Evolutionary conservation across 2,329 filamentous ascomycete species (phyloP), one percentile per base, ranked within the genome.

Genomic region (Aspergillus sp.): DNA sequence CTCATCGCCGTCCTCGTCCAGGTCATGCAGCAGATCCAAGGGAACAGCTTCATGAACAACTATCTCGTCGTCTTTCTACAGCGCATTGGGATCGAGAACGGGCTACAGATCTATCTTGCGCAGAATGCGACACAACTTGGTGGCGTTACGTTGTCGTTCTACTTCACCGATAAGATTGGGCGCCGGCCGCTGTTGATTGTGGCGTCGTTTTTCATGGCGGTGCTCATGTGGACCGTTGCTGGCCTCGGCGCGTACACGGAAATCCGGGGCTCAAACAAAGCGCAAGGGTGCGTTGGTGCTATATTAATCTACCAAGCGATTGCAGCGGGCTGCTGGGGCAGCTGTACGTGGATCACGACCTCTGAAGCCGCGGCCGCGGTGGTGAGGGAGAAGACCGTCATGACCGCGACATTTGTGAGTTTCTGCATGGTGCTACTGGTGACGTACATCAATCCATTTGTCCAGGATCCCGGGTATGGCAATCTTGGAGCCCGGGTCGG

Each of bases 381-480:
- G 7, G 49, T 57, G 11, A 43, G 55, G 17, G 55, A 57, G 5
- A 41, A 57, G 34, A 57, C 55, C 18, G 48, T 51, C 12, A 47
- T 47, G 20, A 43, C 53, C 3, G 55, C 55, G 7, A 47, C 48
- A 24, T 39, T 43, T 32, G 34, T 38, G 8, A 22, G 55, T 18
- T 48, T 57, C 34, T 34, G 48, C 1, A 45, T 50, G 22, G 47
- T 44, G 15, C 32, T 57, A 18, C 48, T 41, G n/a, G 43, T 48
- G 12, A 48, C 49, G 22, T 57, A 57, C 34, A 48, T 51, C 44
- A 50, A 45, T 5, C 55, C 55, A 1, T 57, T 48, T 22, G n/a
- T 57, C 8, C 55, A 48, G 20, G 24, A 57, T 3, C 34, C 43
- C 5, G 48, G 20, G 5, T 57, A 57, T 34, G 49, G 39, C 5